Conservation (phyloP, 495 filamentous ascomycete genomes). For the Xylaria longipes region DNA sequence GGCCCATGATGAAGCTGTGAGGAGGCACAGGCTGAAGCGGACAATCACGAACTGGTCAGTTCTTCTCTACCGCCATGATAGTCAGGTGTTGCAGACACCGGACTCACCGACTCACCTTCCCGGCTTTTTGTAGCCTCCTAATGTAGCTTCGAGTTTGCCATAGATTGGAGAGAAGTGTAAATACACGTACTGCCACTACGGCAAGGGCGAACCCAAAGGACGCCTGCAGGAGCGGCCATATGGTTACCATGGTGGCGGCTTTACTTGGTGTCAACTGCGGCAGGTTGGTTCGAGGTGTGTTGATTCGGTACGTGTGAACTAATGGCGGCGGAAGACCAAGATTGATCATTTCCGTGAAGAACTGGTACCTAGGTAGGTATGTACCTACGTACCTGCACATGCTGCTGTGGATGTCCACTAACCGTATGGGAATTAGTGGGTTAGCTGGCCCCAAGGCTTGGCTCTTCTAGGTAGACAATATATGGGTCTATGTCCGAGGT, state of each 20-base stretch:
- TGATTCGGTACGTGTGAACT: neutral
- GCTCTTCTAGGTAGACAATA: neutral
- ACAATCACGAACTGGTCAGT: neutral
- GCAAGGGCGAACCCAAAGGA: slow-evolving; percentile 29
- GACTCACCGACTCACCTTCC: slow-evolving; percentile 36
- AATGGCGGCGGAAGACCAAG: neutral
- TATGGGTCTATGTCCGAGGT: neutral
- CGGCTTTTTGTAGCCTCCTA: slow-evolving; percentile 29
- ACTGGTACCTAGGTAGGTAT: too few species aligned
- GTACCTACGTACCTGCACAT: too few species aligned
- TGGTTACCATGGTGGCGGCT: slow-evolving; percentile 23
- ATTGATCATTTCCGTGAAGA: too few species aligned
- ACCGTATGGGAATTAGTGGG: neutral
- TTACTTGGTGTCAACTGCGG: neutral
- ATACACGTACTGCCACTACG: slow-evolving; percentile 16
- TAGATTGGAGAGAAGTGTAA: slow-evolving; percentile 31
- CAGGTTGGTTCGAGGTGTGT: neutral
- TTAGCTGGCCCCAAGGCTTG: neutral
- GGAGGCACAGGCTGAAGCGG: slow-evolving; percentile 35
- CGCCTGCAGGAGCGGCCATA: slow-evolving; percentile 26
- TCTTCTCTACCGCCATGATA: neutral
- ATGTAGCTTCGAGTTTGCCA: slow-evolving; percentile 31
- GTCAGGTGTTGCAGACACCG: neutral
- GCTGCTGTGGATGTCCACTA: neutral
- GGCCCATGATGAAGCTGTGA: slow-evolving; percentile 37